Evolutionary conservation across 345 rosid species (phyloP).

Genomic region (Capsella bursapastoris): DNA sequence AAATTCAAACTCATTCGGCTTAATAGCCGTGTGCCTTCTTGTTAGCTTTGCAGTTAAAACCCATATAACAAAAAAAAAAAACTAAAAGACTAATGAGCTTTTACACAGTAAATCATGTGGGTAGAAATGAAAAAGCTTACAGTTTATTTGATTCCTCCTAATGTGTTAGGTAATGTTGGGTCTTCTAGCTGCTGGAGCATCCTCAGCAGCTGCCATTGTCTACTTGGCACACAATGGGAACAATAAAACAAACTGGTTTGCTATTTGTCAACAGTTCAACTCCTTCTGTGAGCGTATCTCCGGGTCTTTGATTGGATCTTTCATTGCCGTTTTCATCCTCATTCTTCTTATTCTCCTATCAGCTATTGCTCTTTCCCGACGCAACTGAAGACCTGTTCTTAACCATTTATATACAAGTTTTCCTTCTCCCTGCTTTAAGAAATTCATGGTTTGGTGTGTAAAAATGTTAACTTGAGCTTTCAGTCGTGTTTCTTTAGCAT

Average conservation of each 20-base stretch:
- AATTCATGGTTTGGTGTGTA: constrained; percentile 29
- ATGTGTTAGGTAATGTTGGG: constrained; percentile 59
- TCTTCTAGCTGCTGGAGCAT: constrained; percentile 69
- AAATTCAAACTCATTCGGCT: neutral
- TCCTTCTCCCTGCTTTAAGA: neutral
- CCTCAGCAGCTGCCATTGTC: constrained; percentile 80
- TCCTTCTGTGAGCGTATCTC: constrained; percentile 82
- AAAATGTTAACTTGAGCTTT: constrained; percentile 25
- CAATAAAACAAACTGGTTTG: constrained; percentile 65
- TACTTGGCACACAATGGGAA: constrained; percentile 86
- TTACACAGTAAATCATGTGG: too few relatives aligned
- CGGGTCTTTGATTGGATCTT: constrained; percentile 77
- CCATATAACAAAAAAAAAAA: neutral
- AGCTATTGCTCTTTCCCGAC: constrained; percentile 62
- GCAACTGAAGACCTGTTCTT: constrained; percentile 37
- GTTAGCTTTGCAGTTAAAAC: neutral
- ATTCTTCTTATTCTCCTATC: constrained; percentile 55
- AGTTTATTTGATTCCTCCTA: neutral
- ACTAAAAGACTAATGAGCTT: neutral
- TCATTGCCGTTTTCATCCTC: constrained; percentile 49
- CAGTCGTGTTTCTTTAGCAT: neutral
- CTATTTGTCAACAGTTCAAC: constrained; percentile 76
- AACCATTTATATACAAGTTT: neutral
- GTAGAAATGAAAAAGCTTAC: constrained; percentile 1
- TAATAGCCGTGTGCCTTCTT: constrained; percentile 10